A percentile compares a stretch with the other conserved stretches of the same genome.
Conservation (phyloP, 1,284 basidiomycete genomes). For the Ustilago loliicola region DNA sequence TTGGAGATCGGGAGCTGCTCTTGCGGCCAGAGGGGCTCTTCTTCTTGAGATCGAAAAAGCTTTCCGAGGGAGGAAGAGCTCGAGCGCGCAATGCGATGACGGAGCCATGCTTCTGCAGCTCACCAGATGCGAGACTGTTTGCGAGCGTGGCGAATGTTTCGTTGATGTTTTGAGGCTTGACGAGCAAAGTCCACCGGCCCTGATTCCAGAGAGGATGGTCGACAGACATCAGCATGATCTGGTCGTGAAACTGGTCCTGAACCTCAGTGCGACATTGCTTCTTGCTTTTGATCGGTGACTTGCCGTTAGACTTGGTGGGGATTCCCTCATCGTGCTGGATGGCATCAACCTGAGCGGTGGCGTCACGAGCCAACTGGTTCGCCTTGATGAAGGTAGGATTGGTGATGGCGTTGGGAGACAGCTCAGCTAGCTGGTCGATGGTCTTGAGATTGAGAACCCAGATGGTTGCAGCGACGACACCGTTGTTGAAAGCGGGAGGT, state of each 20-base stretch:
- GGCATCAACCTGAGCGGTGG: slow-evolving; percentile 3
- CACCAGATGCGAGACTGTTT: slow-evolving; percentile 24
- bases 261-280: slow-evolving; percentile 36
- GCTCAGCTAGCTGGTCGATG: slow-evolving; percentile 25
- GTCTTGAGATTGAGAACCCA: slow-evolving; percentile 16
- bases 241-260: slow-evolving; percentile 29
- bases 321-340: slow-evolving; percentile 30
- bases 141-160: slow-evolving; percentile 14
- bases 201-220: slow-evolving; percentile 36
- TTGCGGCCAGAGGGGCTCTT: slow-evolving; percentile 16
- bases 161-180: slow-evolving; percentile 21
- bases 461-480: slow-evolving; percentile 7
- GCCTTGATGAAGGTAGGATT: slow-evolving; percentile 17
- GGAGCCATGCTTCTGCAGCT: slow-evolving; percentile 13
- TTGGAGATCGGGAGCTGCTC: slow-evolving; percentile 9
- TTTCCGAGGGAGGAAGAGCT: slow-evolving; percentile 12
- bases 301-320: slow-evolving; percentile 14
- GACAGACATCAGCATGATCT: slow-evolving; percentile 23
- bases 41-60: slow-evolving; percentile 15
- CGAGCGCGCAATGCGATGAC: slow-evolving; percentile 37
- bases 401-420: not conserved
- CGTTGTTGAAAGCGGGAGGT: slow-evolving; percentile 24
- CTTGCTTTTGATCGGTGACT: slow-evolving; percentile 21
- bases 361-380: slow-evolving; percentile 1
- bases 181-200: slow-evolving; percentile 39